Percentiles rank a stretch among this genome's conserved stretches.
phyloP scores from a whole-genome alignment of 2,329 filamentous ascomycete genomes.

The Domatiomyces catenatus region DNA sequence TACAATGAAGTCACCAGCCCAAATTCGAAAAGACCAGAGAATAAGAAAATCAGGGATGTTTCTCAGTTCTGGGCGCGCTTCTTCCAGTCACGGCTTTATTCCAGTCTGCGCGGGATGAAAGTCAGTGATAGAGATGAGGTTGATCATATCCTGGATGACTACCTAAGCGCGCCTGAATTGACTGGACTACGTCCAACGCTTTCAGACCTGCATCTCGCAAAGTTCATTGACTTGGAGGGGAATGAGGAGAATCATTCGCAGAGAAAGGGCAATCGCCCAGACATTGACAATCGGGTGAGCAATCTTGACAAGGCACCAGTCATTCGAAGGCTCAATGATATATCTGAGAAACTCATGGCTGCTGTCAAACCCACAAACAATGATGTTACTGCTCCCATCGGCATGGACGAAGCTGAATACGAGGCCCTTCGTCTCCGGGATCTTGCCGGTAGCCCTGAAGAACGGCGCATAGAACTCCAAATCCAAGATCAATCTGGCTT shows the following conservation, averaged over 20 bases:
- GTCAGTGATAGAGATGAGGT: slow-evolving; percentile 56
- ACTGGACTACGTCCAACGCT: slow-evolving; percentile 29
- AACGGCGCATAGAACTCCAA: slow-evolving; percentile 67
- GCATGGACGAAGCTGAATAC: slow-evolving; percentile 57
- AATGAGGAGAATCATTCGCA: slow-evolving; percentile 93
- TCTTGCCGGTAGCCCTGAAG: slow-evolving; percentile 56
- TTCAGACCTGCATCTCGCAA: slow-evolving; percentile 54
- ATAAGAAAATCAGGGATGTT: slow-evolving; percentile 40
- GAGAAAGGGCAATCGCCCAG: slow-evolving; percentile 69
- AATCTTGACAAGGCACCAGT: slow-evolving; percentile 68
- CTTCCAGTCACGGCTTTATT: slow-evolving; percentile 78
- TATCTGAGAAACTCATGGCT: slow-evolving; percentile 87
- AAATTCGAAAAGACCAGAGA: slow-evolving; percentile 4
- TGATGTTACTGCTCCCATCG: slow-evolving; percentile 49
- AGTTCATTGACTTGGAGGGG: slow-evolving; percentile 80
- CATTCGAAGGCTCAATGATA: slow-evolving; percentile 70
- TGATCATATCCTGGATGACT: slow-evolving; percentile 34
- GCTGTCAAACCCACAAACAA: slow-evolving; percentile 66
- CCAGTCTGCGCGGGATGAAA: slow-evolving; percentile 80
- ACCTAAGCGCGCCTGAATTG: slow-evolving; percentile 57
- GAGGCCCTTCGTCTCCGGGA: slow-evolving; percentile 64
- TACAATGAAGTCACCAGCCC: slow-evolving; percentile 89
- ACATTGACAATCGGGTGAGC: slow-evolving; percentile 73
- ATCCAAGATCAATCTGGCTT: slow-evolving; percentile 77
- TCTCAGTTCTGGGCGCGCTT: slow-evolving; percentile 85